Conservation (phyloP, 2,329 filamentous ascomycete species). For the Bretziella fagacearum region DNA sequence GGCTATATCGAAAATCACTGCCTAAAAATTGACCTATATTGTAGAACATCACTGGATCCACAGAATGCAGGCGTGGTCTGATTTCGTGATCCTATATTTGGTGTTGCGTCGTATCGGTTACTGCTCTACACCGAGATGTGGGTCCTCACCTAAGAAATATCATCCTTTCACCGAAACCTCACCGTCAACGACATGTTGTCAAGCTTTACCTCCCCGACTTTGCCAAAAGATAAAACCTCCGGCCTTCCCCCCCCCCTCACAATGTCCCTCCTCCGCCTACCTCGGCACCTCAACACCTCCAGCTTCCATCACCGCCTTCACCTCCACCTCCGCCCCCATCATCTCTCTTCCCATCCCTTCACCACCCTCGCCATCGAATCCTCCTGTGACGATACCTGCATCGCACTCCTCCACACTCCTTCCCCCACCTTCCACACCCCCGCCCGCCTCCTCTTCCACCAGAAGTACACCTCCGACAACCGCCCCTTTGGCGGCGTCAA, state of each 20-base stretch:
- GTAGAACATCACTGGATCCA: too few relatives aligned
- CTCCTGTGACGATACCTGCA: constrained; percentile 85
- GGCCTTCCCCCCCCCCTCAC: background rate
- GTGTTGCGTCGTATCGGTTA: too few relatives aligned
- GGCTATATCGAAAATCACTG: too few relatives aligned
- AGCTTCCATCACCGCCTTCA: background rate
- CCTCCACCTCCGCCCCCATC: background rate
- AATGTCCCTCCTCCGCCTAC: background rate
- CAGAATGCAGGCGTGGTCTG: background rate
- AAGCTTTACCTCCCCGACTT: background rate
- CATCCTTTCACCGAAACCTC: background rate
- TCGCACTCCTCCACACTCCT: constrained; percentile 48
- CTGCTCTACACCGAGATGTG: background rate
- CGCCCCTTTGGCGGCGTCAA: constrained; percentile 61
- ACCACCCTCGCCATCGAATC: constrained; percentile 61
- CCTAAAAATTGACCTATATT: too few relatives aligned
- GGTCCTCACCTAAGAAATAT: background rate
- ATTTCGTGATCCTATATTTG: background rate
- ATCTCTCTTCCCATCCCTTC: constrained; percentile 24
- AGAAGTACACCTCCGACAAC: constrained; percentile 68
- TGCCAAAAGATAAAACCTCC: background rate
- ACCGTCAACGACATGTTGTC: too few relatives aligned
- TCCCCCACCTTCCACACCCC: constrained; percentile 12
- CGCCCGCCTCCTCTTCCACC: constrained; percentile 56
- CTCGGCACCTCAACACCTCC: background rate